phyloP scores from a whole-genome alignment of 164 flowering plant species.

The Sextonia rubra region DNA sequence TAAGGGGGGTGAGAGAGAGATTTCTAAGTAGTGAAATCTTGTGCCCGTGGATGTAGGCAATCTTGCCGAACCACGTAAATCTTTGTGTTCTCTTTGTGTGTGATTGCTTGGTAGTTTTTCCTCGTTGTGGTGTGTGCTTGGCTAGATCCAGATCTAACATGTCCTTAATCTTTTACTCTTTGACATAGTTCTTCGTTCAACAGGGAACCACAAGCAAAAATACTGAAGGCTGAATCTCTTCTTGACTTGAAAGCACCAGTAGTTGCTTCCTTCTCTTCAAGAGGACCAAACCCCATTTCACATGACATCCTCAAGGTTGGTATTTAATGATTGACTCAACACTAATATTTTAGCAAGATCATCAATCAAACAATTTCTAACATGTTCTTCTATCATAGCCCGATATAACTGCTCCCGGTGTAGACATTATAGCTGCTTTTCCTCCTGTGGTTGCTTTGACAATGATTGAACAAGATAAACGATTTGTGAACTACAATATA shows the following conservation, averaged over 20 bases:
- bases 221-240: conserved; percentile 29
- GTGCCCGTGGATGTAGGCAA: no score
- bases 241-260: conserved; percentile 31
- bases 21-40: no score
- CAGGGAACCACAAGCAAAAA: conserved; percentile 33
- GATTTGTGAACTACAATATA: neutral
- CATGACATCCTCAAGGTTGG: conserved; percentile 60
- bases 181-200: no score
- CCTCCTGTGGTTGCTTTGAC: neutral
- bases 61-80: no score
- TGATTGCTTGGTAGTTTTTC: no score
- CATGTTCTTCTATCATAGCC: neutral
- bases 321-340: neutral
- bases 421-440: conserved; percentile 6
- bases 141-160: no score
- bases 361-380: no score
- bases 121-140: no score
- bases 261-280: conserved; percentile 67
- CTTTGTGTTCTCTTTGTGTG: no score
- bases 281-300: conserved; percentile 53
- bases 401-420: conserved; percentile 13
- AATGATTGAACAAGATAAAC: neutral
- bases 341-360: neutral
- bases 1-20: no score
- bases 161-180: no score